Conservation (phyloP, 805 yeast species). For the Schwanniomyces sp. region DNA sequence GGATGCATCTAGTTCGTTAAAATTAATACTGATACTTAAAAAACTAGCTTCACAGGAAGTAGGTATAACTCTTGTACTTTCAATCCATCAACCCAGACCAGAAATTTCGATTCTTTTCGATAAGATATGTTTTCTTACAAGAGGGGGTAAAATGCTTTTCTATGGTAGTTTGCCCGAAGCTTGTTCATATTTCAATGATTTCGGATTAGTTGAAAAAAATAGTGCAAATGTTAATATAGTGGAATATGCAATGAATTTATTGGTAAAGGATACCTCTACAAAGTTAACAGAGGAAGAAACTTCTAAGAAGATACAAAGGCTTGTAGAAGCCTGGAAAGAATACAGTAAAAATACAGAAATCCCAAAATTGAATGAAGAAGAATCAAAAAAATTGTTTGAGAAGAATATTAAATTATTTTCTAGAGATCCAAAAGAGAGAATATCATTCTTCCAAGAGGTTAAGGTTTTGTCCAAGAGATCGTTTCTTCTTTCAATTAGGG, state of each 20-base stretch:
- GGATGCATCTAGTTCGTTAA: slow-evolving; percentile 73
- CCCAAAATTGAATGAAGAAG: slow-evolving; percentile 8
- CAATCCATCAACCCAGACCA: slow-evolving; percentile 83
- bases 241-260: slow-evolving; percentile 36
- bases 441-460: slow-evolving; percentile 30
- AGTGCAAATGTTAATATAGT: slow-evolving; percentile 15
- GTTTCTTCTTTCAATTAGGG: slow-evolving; percentile 32
- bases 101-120: slow-evolving; percentile 74
- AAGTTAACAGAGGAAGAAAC: slow-evolving; percentile 21
- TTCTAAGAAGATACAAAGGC: slow-evolving; percentile 18
- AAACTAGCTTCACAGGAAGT: slow-evolving; percentile 42
- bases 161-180: slow-evolving; percentile 47
- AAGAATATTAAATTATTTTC: slow-evolving; percentile 16
- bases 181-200: slow-evolving; percentile 46
- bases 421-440: slow-evolving; percentile 14
- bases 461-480: slow-evolving; percentile 34
- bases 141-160: slow-evolving; percentile 51
- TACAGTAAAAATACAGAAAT: neutral
- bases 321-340: slow-evolving; percentile 27
- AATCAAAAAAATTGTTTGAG: slow-evolving; percentile 13
- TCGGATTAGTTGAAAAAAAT: slow-evolving; percentile 11
- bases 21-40: slow-evolving; percentile 60
- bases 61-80: slow-evolving; percentile 72
- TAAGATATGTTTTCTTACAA: slow-evolving; percentile 60
- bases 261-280: slow-evolving; percentile 35